These are phyloP conservation scores for Candida buenavistaensis DNA, from an alignment of 1,139 yeast genomes.

Conservation along the genomic window DNA sequence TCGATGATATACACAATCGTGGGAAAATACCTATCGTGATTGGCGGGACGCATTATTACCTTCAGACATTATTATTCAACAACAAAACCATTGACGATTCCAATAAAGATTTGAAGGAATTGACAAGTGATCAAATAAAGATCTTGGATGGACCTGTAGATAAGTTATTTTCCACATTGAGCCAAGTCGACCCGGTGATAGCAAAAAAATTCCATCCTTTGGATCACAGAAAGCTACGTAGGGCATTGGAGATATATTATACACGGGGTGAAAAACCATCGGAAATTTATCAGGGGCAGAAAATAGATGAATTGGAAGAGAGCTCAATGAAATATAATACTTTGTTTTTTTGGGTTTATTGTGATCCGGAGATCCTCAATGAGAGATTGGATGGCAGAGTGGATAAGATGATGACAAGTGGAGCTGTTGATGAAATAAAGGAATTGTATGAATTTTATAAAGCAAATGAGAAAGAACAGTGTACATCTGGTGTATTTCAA, in stretches of 20 bases:
- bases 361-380: conserved; percentile 61
- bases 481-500: conserved; percentile 86
- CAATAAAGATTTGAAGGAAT: conserved; percentile 11
- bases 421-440: conserved; percentile 69
- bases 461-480: conserved; percentile 21
- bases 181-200: conserved; percentile 64
- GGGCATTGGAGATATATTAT: conserved; percentile 80
- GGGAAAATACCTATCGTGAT: conserved; percentile 84
- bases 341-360: conserved; percentile 80
- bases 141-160: conserved; percentile 62
- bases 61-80: conserved; percentile 72
- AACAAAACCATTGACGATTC: conserved; percentile 48
- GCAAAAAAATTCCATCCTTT: conserved; percentile 89
- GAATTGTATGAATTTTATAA: conserved; percentile 51
- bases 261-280: conserved; percentile 70
- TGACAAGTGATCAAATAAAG: conserved; percentile 40
- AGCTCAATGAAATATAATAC: conserved; percentile 63
- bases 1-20: conserved; percentile 64
- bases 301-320: conserved; percentile 40
- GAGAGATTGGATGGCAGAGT: conserved; percentile 74
- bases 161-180: conserved; percentile 47
- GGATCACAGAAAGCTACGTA: conserved; percentile 71
- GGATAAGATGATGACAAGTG: conserved; percentile 71
- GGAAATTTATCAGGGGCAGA: conserved; percentile 65
- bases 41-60: conserved; percentile 95